A percentile compares a stretch with the other conserved stretches of the same genome.
Evolutionary conservation across 345 rosid genomes (phyloP).

Genomic region (Geranium rotundifolium): DNA sequence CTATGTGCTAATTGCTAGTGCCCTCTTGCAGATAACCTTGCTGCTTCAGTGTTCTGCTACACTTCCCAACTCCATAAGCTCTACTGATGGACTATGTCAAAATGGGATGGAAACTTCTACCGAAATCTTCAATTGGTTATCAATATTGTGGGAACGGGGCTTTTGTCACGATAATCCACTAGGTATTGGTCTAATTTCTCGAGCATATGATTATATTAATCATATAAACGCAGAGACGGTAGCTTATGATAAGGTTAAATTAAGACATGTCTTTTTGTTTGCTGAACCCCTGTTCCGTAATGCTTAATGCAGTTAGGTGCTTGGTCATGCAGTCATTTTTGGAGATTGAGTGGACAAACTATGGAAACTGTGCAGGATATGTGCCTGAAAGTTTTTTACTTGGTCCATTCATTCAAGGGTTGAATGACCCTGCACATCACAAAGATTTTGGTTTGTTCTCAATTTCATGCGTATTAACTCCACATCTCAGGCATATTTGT

Average conservation of each 20-base stretch:
- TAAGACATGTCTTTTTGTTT: too few species aligned
- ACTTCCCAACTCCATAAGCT: constrained; percentile 32
- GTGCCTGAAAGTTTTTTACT: constrained; percentile 68
- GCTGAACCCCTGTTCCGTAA: constrained; percentile 9
- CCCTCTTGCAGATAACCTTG: constrained; percentile 45
- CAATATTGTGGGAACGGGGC: constrained; percentile 78
- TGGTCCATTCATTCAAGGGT: constrained; percentile 70
- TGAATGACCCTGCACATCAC: constrained; percentile 84
- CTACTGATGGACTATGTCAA: constrained; percentile 22
- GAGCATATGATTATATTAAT: too few species aligned
- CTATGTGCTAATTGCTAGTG: constrained; percentile 14
- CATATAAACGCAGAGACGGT: too few species aligned
- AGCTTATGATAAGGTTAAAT: too few species aligned
- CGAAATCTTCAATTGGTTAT: constrained; percentile 64
- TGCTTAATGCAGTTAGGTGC: constrained; percentile 70
- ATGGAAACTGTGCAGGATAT: constrained; percentile 41
- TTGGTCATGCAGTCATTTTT: constrained; percentile 82
- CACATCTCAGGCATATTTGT: too few species aligned
- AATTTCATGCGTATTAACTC: neutral
- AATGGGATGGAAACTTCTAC: constrained; percentile 15
- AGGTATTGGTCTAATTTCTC: constrained; percentile 30
- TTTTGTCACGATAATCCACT: constrained; percentile 83
- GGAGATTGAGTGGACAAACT: constrained; percentile 59
- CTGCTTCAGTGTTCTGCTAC: constrained; percentile 55
- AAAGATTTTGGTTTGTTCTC: constrained; percentile 73